phyloP scores from a whole-genome alignment of 1,284 basidiomycete species.

The Ustilago esculenta region DNA sequence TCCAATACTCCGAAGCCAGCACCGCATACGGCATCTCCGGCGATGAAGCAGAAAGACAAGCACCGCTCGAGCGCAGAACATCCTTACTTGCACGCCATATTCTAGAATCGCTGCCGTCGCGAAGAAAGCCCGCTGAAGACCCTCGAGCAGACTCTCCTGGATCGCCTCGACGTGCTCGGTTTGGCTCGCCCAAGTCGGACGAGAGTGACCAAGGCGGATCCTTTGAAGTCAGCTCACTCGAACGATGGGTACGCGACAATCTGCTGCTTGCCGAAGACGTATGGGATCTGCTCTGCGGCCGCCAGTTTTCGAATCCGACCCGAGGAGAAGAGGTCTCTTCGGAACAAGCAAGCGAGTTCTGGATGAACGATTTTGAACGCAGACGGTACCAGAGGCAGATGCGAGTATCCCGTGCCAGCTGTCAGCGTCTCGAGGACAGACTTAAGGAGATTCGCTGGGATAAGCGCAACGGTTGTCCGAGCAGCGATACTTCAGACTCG shows the following conservation, averaged over 20 bases:
- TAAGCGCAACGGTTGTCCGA: constrained; percentile 2
- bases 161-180: constrained; percentile 3
- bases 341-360: constrained; percentile 28
- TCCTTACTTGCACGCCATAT: constrained; percentile 15
- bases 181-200: constrained; percentile 4
- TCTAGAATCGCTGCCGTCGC: constrained; percentile 28
- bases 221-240: constrained; percentile 23
- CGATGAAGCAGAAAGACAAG: not conserved
- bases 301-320: constrained; percentile 1
- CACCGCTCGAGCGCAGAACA: not conserved
- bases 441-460: constrained; percentile 18
- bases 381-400: constrained; percentile 34
- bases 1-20: constrained; percentile 6
- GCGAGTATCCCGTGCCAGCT: not conserved
- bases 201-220: constrained; percentile 14
- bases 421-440: constrained; percentile 28
- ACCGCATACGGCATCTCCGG: not conserved
- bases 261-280: constrained; percentile 25
- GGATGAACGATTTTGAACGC: constrained; percentile 31
- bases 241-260: constrained; percentile 22
- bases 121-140: constrained; percentile 10
- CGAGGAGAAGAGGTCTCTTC: not conserved
- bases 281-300: constrained; percentile 36
- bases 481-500: constrained; percentile 9
- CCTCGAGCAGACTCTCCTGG: not conserved